A percentile compares a stretch with the other conserved stretches of the same genome.
phyloP scores from a whole-genome alignment of 345 rosid genomes.

The Ailanthus altissimus region DNA sequence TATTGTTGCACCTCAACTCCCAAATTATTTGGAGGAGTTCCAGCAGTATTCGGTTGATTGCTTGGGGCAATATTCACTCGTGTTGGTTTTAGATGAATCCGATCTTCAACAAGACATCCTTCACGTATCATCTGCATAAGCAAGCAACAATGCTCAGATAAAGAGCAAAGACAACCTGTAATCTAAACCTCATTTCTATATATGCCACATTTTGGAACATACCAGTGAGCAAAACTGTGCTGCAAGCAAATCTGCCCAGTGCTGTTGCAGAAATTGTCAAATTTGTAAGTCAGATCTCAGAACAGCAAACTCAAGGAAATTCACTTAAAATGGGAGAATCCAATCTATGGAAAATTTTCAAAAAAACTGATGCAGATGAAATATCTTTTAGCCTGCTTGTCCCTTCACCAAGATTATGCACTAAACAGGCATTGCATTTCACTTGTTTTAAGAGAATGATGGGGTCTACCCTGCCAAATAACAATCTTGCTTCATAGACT shows the following conservation, averaged over 20 bases:
- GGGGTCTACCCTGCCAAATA: neutral
- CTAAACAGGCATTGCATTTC: neutral
- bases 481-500: neutral
- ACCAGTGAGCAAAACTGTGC: conserved; percentile 70
- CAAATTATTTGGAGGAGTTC: conserved; percentile 51
- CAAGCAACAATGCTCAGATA: conserved; percentile 16
- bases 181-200: conserved; percentile 10
- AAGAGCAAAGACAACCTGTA: conserved; percentile 18
- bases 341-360: conserved; percentile 6
- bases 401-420: neutral
- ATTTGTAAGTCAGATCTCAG: conserved; percentile 31
- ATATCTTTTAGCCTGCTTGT: neutral
- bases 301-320: conserved; percentile 15
- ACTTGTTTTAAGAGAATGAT: neutral
- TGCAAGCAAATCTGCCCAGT: conserved; percentile 85
- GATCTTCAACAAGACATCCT: conserved; percentile 60
- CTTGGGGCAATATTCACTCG: conserved; percentile 45
- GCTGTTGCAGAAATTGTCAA: conserved; percentile 53
- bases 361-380: neutral
- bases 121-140: conserved; percentile 70
- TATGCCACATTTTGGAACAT: conserved; percentile 25
- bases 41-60: conserved; percentile 55
- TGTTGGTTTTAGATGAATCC: conserved; percentile 51
- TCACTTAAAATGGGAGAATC: conserved; percentile 9
- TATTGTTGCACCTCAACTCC: conserved; percentile 55